phyloP scores from a whole-genome alignment of 2,329 filamentous ascomycete genomes.

The Epichloe elymi region DNA sequence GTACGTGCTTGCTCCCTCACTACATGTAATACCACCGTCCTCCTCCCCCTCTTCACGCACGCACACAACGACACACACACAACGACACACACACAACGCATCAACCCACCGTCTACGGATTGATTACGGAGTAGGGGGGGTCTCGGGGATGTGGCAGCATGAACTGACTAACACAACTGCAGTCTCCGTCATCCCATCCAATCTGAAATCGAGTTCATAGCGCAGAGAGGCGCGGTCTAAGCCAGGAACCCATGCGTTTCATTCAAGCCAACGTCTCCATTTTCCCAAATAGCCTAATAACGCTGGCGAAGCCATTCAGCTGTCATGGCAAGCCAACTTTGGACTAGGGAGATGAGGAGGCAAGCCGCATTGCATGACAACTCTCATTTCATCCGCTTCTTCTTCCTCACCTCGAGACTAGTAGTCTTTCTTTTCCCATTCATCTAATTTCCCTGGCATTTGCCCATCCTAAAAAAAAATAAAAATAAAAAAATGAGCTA shows the following conservation, averaged over 20 bases:
- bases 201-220: background rate
- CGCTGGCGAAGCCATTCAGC: background rate
- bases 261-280: constrained; percentile 1
- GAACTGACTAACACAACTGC: no score
- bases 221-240: background rate
- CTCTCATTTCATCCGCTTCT: background rate
- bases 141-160: no score
- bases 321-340: background rate
- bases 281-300: background rate
- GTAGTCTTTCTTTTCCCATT: background rate
- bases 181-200: no score
- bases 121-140: no score
- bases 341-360: no score
- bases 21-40: no score
- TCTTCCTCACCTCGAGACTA: background rate
- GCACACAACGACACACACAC: no score
- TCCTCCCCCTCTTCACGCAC: no score
- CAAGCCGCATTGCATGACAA: background rate
- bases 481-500: constrained; percentile 6
- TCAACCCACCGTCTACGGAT: no score
- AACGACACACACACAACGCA: no score
- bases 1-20: no score
- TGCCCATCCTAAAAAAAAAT: background rate
- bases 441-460: background rate
- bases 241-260: constrained; percentile 4